These are phyloP conservation scores for Thermochaetoides thermophila DNA, from an alignment of 495 filamentous ascomycete species.

Conservation along the genomic window DNA sequence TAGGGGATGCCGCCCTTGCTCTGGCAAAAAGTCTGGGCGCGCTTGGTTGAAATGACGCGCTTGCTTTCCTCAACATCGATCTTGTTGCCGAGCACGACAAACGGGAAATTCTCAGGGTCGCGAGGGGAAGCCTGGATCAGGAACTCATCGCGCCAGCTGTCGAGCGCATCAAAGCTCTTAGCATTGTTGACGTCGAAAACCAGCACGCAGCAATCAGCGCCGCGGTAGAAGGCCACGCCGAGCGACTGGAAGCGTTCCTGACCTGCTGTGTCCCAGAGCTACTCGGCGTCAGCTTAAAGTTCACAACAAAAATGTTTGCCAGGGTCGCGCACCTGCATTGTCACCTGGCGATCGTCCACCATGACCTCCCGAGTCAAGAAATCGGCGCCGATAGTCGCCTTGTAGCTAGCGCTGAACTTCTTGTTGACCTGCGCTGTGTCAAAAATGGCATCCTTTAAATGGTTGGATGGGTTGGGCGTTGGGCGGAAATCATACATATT, in stretches of 20 bases:
- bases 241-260: constrained; percentile 97
- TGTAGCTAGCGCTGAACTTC: constrained; percentile 99
- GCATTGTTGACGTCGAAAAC: constrained; percentile 99
- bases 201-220: constrained; percentile 95
- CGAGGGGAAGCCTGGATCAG: constrained; percentile 91
- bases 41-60: constrained; percentile 86
- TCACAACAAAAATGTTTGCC: background rate
- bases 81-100: constrained; percentile 97
- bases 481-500: constrained; percentile 67
- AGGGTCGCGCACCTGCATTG: constrained; percentile 69
- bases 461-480: background rate
- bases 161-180: constrained; percentile 95
- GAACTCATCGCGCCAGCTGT: constrained; percentile 98
- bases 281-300: too few species aligned
- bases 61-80: constrained; percentile 98
- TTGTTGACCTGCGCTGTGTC: constrained; percentile 73
- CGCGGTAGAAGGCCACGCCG: constrained; percentile 95
- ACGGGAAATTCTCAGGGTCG: constrained; percentile 95
- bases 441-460: constrained; percentile 3
- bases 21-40: constrained; percentile 93
- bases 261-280: constrained; percentile 98
- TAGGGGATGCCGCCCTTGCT: constrained; percentile 95
- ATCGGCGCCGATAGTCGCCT: constrained; percentile 96
- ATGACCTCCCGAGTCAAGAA: constrained; percentile 97
- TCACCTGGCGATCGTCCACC: constrained; percentile 91